phyloP scores from a whole-genome alignment of 1,139 yeast genomes.

The Yamadazyma mexicana region DNA sequence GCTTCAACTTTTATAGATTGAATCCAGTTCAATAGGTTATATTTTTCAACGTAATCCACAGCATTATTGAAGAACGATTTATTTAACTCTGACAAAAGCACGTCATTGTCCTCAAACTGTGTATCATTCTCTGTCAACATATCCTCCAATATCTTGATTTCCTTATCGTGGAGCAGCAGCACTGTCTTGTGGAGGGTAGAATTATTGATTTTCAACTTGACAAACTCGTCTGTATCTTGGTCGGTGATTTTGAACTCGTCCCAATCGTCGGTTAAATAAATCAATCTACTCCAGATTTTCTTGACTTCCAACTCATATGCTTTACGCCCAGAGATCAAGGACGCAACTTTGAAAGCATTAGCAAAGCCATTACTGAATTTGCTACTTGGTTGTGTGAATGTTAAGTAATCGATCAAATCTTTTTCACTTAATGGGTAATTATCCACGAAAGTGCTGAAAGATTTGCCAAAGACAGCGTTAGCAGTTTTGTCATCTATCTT shows the following conservation, averaged over 20 bases:
- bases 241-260: conserved; percentile 36
- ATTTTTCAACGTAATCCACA: conserved; percentile 15
- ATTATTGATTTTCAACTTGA: conserved; percentile 38
- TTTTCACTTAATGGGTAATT: conserved; percentile 41
- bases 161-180: conserved; percentile 11
- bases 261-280: conserved; percentile 63
- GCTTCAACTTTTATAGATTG: conserved; percentile 20
- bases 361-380: conserved; percentile 27
- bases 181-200: conserved; percentile 53
- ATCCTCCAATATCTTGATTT: conserved; percentile 14
- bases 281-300: conserved; percentile 63
- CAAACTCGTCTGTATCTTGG: conserved; percentile 44
- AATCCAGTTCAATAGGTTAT: conserved; percentile 29
- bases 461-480: conserved; percentile 25
- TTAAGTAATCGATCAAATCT: conserved; percentile 58
- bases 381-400: conserved; percentile 43
- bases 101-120: conserved; percentile 14
- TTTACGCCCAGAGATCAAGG: conserved; percentile 27
- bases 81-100: conserved; percentile 16
- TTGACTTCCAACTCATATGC: conserved; percentile 22
- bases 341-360: conserved; percentile 37
- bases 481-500: conserved; percentile 15
- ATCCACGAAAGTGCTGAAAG: conserved; percentile 34
- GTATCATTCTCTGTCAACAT: conserved; percentile 10
- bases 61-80: conserved; percentile 16